Evolutionary conservation across 2,329 filamentous ascomycete species (phyloP).

Genomic region (Myriangium duriaei): DNA sequence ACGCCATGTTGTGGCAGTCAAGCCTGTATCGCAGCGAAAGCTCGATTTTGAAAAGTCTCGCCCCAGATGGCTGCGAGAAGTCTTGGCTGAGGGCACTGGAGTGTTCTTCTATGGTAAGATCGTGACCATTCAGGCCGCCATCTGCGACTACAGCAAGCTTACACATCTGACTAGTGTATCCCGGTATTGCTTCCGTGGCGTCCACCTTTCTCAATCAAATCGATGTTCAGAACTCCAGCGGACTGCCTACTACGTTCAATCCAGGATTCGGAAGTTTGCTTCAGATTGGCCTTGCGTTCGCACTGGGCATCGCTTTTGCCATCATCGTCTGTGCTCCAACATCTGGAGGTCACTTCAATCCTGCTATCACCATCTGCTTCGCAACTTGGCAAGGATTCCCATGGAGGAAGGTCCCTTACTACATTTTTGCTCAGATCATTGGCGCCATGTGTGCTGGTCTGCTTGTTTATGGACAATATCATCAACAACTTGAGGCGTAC

Average conservation of each 20-base stretch:
- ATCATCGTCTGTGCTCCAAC: conserved; percentile 44
- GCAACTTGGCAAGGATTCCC: conserved; percentile 42
- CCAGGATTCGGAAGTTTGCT: conserved; percentile 40
- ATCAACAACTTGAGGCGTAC: conserved; percentile 35
- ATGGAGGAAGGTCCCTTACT: conserved; percentile 44
- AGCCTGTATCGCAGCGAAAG: conserved; percentile 41
- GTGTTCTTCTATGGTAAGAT: conserved; percentile 43
- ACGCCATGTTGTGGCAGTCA: conserved; percentile 37
- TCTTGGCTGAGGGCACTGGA: conserved; percentile 43
- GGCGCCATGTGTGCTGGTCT: conserved; percentile 45
- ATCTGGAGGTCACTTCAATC: conserved; percentile 33
- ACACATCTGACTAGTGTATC: too few species aligned
- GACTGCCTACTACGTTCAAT: conserved; percentile 18
- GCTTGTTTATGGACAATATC: conserved; percentile 45
- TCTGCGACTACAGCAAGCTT: too few species aligned
- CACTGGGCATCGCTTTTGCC: conserved; percentile 45
- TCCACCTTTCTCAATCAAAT: conserved; percentile 35
- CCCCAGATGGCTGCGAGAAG: conserved; percentile 43
- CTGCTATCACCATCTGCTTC: conserved; percentile 28
- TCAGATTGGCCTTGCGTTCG: conserved; percentile 44
- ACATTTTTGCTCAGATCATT: conserved; percentile 45
- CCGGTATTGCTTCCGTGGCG: conserved; percentile 42
- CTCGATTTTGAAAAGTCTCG: conserved; percentile 43
- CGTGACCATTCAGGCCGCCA: too few species aligned
- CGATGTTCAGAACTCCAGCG: conserved; percentile 5